phyloP scores from a whole-genome alignment of 2,329 filamentous ascomycete species.

The Xylaria sp. region DNA sequence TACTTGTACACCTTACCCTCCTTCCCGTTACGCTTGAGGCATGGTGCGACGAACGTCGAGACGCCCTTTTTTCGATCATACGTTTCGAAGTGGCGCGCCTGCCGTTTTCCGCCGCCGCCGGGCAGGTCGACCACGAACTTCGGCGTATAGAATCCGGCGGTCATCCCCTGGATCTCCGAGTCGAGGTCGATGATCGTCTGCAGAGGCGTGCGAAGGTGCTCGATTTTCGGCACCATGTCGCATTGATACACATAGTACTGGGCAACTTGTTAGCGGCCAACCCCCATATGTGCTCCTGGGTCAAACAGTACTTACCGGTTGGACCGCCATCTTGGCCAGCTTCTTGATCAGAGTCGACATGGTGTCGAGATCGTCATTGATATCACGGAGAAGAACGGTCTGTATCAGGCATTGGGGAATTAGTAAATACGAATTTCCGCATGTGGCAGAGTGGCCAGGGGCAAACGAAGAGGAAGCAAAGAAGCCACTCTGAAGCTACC shows the following conservation, averaged over 20 bases:
- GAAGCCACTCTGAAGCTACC: neutral
- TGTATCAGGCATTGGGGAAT: neutral
- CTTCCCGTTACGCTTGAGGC: constrained; percentile 49
- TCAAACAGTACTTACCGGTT: constrained; percentile 48
- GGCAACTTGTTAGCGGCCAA: constrained; percentile 5
- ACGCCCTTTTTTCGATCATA: constrained; percentile 58
- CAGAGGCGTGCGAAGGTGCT: constrained; percentile 65
- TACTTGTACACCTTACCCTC: constrained; percentile 58
- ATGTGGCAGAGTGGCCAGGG: neutral
- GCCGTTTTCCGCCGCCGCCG: constrained; percentile 64
- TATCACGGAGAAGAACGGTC: constrained; percentile 58
- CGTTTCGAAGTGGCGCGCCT: constrained; percentile 53
- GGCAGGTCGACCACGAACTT: constrained; percentile 66
- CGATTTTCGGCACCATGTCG: constrained; percentile 62
- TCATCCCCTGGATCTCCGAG: constrained; percentile 58
- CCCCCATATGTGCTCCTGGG: neutral
- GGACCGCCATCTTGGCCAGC: constrained; percentile 59
- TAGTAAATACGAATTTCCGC: neutral
- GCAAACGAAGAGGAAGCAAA: neutral
- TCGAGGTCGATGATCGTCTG: constrained; percentile 61
- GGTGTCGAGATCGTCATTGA: constrained; percentile 58
- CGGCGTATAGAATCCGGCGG: constrained; percentile 65
- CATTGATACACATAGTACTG: constrained; percentile 69
- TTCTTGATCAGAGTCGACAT: constrained; percentile 57
- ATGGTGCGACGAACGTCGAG: constrained; percentile 59